Evolutionary conservation across 371 early-diverging fungal species (phyloP).

Genomic region (Chytridium lagenaria): DNA sequence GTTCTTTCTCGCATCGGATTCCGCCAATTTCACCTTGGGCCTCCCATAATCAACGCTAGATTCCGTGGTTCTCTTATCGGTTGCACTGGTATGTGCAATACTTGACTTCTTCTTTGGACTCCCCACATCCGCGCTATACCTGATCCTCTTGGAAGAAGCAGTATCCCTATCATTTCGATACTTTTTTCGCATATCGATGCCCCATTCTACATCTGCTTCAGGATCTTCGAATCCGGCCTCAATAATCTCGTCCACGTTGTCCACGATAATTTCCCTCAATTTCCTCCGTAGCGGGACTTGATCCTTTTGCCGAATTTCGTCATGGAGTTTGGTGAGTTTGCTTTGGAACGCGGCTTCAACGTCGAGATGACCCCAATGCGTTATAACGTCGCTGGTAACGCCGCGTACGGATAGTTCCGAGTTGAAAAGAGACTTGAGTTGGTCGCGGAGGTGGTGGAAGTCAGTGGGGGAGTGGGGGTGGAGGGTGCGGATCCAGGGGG

Average conservation of each 20-base stretch:
- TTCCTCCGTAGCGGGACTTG: background rate
- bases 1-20: background rate
- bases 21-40: background rate
- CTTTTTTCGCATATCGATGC: too few relatives aligned
- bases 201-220: too few relatives aligned
- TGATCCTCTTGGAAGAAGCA: too few relatives aligned
- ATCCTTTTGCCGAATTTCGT: background rate
- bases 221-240: slow-evolving; percentile 3
- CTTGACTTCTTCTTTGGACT: too few relatives aligned
- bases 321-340: background rate
- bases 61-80: too few relatives aligned
- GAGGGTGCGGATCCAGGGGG: slow-evolving; percentile 23
- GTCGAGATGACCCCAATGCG: slow-evolving; percentile 17
- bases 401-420: background rate
- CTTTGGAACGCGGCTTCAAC: slow-evolving; percentile 10
- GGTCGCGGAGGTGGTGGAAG: background rate
- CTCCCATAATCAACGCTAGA: too few relatives aligned
- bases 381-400: slow-evolving; percentile 4
- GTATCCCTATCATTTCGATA: too few relatives aligned
- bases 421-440: background rate
- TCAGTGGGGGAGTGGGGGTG: slow-evolving; percentile 9
- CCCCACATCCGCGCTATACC: too few relatives aligned
- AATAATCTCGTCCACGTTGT: slow-evolving; percentile 15
- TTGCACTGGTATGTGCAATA: too few relatives aligned
- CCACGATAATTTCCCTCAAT: background rate